phyloP scores from a whole-genome alignment of 306 rosid genomes.

The Gleditsia sinensis region DNA sequence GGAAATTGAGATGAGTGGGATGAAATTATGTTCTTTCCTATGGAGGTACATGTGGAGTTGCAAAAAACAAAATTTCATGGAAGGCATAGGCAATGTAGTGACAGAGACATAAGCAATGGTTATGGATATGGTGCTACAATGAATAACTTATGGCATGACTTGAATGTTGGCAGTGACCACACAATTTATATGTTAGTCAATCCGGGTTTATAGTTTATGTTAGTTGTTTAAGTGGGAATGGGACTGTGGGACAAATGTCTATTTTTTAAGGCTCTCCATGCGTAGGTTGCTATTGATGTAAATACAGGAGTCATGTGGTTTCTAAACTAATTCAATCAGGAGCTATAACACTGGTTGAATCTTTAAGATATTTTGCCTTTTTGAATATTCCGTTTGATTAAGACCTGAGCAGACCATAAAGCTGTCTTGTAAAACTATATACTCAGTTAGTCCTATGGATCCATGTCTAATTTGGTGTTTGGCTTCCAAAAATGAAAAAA shows the following conservation, averaged over 20 bases:
- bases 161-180: constrained; percentile 8
- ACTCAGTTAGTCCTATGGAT: constrained; percentile 1
- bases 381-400: constrained; percentile 1
- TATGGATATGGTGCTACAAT: not conserved
- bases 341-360: not conserved
- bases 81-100: not conserved
- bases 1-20: not conserved
- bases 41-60: not conserved
- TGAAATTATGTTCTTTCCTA: not conserved
- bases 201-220: constrained; percentile 4
- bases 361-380: not conserved
- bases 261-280: not conserved
- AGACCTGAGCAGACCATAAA: not conserved
- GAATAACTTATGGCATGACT: not conserved
- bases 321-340: not conserved
- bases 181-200: not conserved
- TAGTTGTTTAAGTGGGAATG: not conserved
- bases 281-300: not conserved
- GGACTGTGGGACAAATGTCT: not conserved
- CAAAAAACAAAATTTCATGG: constrained; percentile 3
- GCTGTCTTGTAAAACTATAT: not conserved
- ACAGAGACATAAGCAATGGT: not conserved
- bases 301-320: not conserved
- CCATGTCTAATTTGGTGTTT: not conserved
- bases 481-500: not conserved